Conservation (phyloP, 306 rosid genomes). For the Prunus mira region DNA sequence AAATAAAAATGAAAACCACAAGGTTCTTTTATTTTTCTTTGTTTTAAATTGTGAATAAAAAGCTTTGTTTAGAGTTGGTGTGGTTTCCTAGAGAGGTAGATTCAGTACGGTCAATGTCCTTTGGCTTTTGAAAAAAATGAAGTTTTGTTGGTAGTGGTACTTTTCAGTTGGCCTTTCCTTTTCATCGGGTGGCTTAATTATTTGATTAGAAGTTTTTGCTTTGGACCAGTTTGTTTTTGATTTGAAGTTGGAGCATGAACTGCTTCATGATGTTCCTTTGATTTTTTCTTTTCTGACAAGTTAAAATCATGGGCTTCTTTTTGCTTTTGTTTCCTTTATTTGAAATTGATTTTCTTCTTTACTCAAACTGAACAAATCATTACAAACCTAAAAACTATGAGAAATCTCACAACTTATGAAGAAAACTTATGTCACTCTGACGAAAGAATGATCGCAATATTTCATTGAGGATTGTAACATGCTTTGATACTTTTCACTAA, state of each 20-base stretch:
- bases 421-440: not conserved
- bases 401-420: not conserved
- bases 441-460: not conserved
- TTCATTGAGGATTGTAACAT: no score
- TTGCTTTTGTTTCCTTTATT: not conserved
- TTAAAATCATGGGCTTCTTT: not conserved
- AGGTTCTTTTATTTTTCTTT: no score
- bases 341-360: not conserved
- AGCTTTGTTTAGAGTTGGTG: not conserved
- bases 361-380: not conserved
- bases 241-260: not conserved
- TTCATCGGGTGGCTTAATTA: not conserved
- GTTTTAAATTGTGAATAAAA: no score
- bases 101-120: constrained; percentile 27
- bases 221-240: not conserved
- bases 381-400: not conserved
- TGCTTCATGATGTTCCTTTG: not conserved
- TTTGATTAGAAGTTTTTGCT: not conserved
- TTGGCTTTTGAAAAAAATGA: not conserved
- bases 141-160: not conserved
- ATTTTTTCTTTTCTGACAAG: not conserved
- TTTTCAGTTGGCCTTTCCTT: not conserved
- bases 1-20: no score
- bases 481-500: no score
- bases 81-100: constrained; percentile 11